These are phyloP conservation scores for Aspergillus sclerotialis DNA, from an alignment of 2,329 filamentous ascomycete genomes.

Conservation along the genomic window DNA sequence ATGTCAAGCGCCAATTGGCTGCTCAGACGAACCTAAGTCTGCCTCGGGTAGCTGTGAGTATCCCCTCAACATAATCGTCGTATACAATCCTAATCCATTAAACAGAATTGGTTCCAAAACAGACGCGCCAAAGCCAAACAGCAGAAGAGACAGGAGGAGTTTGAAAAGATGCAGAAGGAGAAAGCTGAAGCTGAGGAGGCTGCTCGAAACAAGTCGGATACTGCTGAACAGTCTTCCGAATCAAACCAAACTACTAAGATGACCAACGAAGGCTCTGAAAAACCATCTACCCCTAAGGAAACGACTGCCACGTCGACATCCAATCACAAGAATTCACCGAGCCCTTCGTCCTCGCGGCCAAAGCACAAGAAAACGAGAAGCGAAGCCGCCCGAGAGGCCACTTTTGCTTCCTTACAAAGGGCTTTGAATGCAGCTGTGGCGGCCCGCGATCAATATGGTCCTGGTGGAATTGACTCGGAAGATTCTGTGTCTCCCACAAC, in stretches of 20 bases:
- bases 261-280: slow-evolving; percentile 17
- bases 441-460: slow-evolving; percentile 26
- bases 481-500: slow-evolving; percentile 23
- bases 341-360: slow-evolving; percentile 15
- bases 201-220: slow-evolving; percentile 24
- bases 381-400: slow-evolving; percentile 34
- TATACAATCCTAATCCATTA: slow-evolving; percentile 7
- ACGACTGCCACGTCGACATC: slow-evolving; percentile 15
- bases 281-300: slow-evolving; percentile 20
- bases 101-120: slow-evolving; percentile 48
- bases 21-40: slow-evolving; percentile 43
- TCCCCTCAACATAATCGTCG: background rate
- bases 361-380: slow-evolving; percentile 32
- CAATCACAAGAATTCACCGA: slow-evolving; percentile 12
- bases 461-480: slow-evolving; percentile 17
- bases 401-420: slow-evolving; percentile 38
- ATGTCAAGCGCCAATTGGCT: slow-evolving; percentile 44
- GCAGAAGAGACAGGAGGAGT: slow-evolving; percentile 44
- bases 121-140: slow-evolving; percentile 47
- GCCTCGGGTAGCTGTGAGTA: slow-evolving; percentile 43
- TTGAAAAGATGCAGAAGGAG: slow-evolving; percentile 38
- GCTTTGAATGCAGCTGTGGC: slow-evolving; percentile 37
- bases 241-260: slow-evolving; percentile 13
- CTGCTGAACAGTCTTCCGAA: slow-evolving; percentile 16
- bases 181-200: slow-evolving; percentile 30